Evolutionary conservation across 177 flowering plant species (phyloP), one percentile per base, ranked within the genome.

Genomic region (Viscum album): DNA sequence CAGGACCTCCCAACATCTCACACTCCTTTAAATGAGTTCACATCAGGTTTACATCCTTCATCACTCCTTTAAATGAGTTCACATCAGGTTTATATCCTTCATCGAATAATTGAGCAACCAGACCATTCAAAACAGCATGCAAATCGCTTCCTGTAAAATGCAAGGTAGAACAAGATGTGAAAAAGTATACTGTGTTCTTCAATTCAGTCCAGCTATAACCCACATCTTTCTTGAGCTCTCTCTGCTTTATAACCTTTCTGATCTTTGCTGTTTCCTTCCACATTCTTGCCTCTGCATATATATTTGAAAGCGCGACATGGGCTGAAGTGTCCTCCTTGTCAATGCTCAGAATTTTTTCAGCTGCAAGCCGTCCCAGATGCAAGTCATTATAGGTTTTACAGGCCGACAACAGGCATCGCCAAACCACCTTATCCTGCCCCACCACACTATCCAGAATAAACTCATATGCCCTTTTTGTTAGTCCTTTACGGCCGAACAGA

Each of bases 401-500:
- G 3, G 80, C 81, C 16, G 84, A 79, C 74, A 85, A 61, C 34
- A 85, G 80, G 70, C 81, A 71, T 34, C 85, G 70, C 85, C 85
- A 85, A 28, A 78, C 81, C 23, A 82, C 84, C 72, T 75, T 82
- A 66, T 73, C 78, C 17, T 78, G 74, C 61, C 76, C 72, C 45
- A 67, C 35, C 10, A 69, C 69, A 70, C 69, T 72, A 47, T 70
- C 68, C 39, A 4, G 54, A 54, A 85, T 76, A 45, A 83, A 73
- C 34, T 81, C 79, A 35, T 70, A 78, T 31, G 84, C 86, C 70
- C 67, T 71, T 72, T 59, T 69, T 2, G 74, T 74, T 62, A 78
- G 75, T 34, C 84, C 83, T 26, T 41, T 70, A 15, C 82, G 78
- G 4, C 81, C 80, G 69, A 81, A 79, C 39, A 83, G 72, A 73